Base-by-base conservation (phyloP, 2,329 filamentous ascomycete species). In the Penicillium palitans region DNA sequence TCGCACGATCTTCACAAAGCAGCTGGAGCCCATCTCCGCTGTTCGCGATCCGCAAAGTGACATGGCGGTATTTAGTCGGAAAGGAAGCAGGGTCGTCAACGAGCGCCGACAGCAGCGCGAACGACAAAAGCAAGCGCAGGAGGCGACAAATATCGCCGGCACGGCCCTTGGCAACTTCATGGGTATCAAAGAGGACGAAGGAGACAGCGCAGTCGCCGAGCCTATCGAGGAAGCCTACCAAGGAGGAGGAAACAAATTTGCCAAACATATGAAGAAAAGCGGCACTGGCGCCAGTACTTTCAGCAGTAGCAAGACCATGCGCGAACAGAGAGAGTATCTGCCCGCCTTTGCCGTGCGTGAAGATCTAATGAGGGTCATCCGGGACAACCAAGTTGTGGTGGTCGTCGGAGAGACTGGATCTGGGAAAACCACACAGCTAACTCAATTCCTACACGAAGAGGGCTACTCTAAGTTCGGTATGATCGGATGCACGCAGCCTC, bases 381-480 rank as follows among this genome's bases (percentile, higher is more conserved):
- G 93, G 61, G 95, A 99, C 76, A 98, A 99, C 68, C 95, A 99
- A 74, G 95, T 99, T 52, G 86, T 96, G 42, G 96, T 99, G 64
- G 93, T 98, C 3, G 92, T 99, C 50, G 95, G 95, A 46, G 93
- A 99, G 78, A 99, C 95, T 1, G 95, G 95, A 5, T 98, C 93
- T 0, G 95, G 95, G 51, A 99, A 99, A 78, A 99, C 95, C 3
- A 99, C 95, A 0, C 95, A 99, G 75, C 79, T 99, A 60, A 97
- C 96, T 0, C 96, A 99, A 71, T 99, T 98, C 66, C 81, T 99
- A 10, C 87, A 96, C 71, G 95, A 99, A 75, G 95, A 98, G 68
- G 96, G 96, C 0, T 99, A 97, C 72, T 91, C 88, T 15, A 89
- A 89, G 55, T 79, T 83, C 33, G 95, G 95, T 49, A 87, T 97